Evolutionary conservation across 1,284 basidiomycete species (phyloP).

Genomic region (Austroboletus rostrupii): DNA sequence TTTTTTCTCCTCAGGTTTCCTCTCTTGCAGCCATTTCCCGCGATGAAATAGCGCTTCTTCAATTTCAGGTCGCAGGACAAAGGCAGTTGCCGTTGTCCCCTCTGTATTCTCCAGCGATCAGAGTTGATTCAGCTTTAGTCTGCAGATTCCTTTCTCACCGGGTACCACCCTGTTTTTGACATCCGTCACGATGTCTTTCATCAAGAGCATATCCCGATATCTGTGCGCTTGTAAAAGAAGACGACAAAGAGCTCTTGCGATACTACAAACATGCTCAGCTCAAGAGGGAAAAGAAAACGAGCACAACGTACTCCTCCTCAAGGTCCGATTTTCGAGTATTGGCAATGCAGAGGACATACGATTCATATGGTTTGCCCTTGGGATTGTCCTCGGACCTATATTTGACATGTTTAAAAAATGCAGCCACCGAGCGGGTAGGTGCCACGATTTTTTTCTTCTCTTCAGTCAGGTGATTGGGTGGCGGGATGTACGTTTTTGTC

Average conservation of each 20-base stretch:
- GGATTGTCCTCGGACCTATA: too few relatives aligned
- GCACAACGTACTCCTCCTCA: not conserved
- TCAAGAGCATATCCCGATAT: not conserved
- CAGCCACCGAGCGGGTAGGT: not conserved
- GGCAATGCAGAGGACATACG: not conserved
- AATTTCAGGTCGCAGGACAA: too few relatives aligned
- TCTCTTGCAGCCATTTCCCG: too few relatives aligned
- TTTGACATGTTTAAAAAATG: not conserved
- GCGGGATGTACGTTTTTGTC: not conserved
- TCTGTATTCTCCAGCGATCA: not conserved
- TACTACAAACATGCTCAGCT: not conserved
- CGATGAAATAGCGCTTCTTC: too few relatives aligned
- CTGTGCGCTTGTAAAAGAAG: not conserved
- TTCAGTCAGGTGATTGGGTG: not conserved
- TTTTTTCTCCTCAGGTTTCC: too few relatives aligned
- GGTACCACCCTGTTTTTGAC: not conserved
- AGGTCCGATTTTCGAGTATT: not conserved
- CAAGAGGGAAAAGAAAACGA: not conserved
- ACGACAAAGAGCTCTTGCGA: not conserved
- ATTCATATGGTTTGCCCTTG: not conserved
- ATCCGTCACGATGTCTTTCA: not conserved
- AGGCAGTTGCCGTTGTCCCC: not conserved
- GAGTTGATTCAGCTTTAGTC: too few relatives aligned
- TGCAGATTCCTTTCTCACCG: not conserved
- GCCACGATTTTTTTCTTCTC: not conserved